A percentile compares a stretch with the other conserved stretches of the same genome.
Conservation (phyloP, 106 monocot species). For the Dendrobium huoshanense region DNA sequence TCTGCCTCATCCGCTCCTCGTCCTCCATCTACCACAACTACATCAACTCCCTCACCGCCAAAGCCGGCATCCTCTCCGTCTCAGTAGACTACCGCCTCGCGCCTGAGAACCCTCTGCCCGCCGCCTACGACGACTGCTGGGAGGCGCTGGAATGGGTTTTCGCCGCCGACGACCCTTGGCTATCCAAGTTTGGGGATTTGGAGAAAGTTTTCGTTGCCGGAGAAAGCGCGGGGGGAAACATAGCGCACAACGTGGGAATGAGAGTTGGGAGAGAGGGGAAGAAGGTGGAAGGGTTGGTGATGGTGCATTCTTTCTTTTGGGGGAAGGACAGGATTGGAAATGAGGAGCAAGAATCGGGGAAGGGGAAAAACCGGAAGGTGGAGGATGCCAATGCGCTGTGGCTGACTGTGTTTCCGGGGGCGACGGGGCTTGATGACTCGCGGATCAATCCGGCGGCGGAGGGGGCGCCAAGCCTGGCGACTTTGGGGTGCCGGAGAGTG, state of each 20-base stretch:
- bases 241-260: conserved; percentile 21
- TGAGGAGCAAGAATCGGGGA: background rate
- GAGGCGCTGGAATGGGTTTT: background rate
- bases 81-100: background rate
- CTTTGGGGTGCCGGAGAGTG: background rate
- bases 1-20: background rate
- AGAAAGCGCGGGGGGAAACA: conserved; percentile 41
- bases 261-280: background rate
- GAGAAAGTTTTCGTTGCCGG: conserved; percentile 35
- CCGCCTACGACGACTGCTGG: conserved; percentile 4
- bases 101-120: background rate
- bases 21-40: background rate
- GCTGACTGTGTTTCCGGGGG: conserved; percentile 3
- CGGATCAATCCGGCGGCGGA: conserved; percentile 8
- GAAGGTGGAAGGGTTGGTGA: conserved; percentile 10
- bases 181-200: conserved; percentile 25
- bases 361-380: background rate
- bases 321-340: conserved; percentile 4
- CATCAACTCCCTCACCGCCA: background rate
- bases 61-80: background rate
- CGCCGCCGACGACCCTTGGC: conserved; percentile 14
- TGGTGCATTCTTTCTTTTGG: conserved; percentile 20
- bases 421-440: conserved; percentile 5
- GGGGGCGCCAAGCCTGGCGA: background rate
- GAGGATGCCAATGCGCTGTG: background rate